Evolutionary conservation across 1,139 yeast genomes (phyloP).

Genomic region (Keqinozyma sinolaborantium): DNA sequence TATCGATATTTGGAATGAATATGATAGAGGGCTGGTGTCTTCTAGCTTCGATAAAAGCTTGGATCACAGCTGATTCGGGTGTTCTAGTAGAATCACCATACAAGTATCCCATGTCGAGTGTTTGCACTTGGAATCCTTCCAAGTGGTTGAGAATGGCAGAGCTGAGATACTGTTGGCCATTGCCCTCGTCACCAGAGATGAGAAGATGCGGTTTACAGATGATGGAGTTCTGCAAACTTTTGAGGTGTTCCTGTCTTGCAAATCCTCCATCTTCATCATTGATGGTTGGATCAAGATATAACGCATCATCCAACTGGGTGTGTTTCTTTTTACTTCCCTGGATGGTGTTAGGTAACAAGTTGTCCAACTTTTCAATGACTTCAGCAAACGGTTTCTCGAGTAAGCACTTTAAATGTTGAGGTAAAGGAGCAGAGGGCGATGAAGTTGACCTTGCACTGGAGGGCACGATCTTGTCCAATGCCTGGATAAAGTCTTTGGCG

Average conservation of each 20-base stretch:
- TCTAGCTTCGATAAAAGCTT: conserved; percentile 82
- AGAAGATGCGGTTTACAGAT: conserved; percentile 80
- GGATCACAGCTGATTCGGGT: conserved; percentile 82
- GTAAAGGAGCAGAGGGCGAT: conserved; percentile 73
- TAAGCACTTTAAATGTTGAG: conserved; percentile 66
- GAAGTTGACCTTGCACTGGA: conserved; percentile 87
- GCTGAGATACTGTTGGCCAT: conserved; percentile 85
- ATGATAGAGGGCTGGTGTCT: conserved; percentile 88
- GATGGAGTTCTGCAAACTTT: conserved; percentile 59
- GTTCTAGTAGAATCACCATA: conserved; percentile 80
- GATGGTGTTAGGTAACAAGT: conserved; percentile 57
- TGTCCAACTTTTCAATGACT: conserved; percentile 48
- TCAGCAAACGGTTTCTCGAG: conserved; percentile 46
- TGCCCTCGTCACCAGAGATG: conserved; percentile 72
- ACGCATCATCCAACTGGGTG: conserved; percentile 67
- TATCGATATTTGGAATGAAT: conserved; percentile 78
- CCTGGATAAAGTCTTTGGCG: conserved; percentile 85
- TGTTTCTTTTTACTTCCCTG: conserved; percentile 38
- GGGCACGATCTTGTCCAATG: conserved; percentile 85
- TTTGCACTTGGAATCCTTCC: conserved; percentile 89
- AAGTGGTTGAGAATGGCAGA: conserved; percentile 77
- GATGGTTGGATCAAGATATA: conserved; percentile 57
- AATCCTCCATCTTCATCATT: conserved; percentile 67
- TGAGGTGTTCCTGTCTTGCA: conserved; percentile 58
- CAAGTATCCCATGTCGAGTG: conserved; percentile 74